phyloP scores from a whole-genome alignment of 2,329 filamentous ascomycete genomes.

The Botrytis sinoallii region DNA sequence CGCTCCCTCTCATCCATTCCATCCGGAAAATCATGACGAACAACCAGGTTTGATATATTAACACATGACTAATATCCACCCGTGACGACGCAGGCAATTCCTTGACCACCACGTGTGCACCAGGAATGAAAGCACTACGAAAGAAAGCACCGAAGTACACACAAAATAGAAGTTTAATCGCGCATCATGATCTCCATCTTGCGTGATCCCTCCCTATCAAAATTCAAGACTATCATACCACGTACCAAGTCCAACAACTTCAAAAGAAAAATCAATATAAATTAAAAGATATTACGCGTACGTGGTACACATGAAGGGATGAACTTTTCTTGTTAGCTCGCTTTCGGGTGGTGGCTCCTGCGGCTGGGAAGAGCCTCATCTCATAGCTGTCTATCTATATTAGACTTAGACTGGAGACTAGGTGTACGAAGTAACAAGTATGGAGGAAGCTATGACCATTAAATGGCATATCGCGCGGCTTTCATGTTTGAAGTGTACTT shows the following conservation, averaged over 20 bases:
- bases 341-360: not conserved
- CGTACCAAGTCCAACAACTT: not conserved
- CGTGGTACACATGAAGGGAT: not conserved
- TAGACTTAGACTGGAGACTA: not conserved
- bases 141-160: not conserved
- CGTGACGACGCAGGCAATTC: not conserved
- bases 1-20: not conserved
- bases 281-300: not conserved
- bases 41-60: not conserved
- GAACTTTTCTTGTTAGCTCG: not conserved
- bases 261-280: not conserved
- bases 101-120: conserved; percentile 3
- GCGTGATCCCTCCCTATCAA: not conserved
- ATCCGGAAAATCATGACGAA: not conserved
- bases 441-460: not conserved
- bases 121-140: not conserved
- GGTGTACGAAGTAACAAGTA: not conserved
- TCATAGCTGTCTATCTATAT: not conserved
- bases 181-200: not conserved
- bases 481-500: not conserved
- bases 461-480: not conserved
- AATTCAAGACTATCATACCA: not conserved
- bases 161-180: not conserved
- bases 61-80: not conserved
- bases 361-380: not conserved